Evolutionary conservation across 805 yeast genomes (phyloP).

Genomic region (Metschnikowia vanudenii): DNA sequence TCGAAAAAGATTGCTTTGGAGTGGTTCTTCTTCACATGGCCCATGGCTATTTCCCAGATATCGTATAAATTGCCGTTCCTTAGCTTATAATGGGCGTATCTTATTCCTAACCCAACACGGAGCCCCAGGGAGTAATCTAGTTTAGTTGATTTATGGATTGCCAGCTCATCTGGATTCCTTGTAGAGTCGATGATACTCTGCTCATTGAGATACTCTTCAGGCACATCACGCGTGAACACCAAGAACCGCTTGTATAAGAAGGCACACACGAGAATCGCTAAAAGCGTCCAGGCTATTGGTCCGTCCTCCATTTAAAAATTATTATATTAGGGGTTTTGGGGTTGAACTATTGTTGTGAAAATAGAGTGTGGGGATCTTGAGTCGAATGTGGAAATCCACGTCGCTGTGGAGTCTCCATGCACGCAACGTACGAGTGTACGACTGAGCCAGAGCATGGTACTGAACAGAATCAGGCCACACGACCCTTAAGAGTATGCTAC

Average conservation of each 20-base stretch:
- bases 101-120: constrained; percentile 64
- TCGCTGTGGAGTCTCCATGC: no score
- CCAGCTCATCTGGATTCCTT: constrained; percentile 66
- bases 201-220: constrained; percentile 52
- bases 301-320: constrained; percentile 10
- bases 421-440: no score
- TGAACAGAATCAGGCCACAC: no score
- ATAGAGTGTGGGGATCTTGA: no score
- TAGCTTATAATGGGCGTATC: constrained; percentile 57
- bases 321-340: neutral
- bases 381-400: no score
- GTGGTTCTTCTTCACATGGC: constrained; percentile 24
- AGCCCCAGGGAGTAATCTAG: constrained; percentile 71
- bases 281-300: constrained; percentile 19
- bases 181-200: constrained; percentile 69
- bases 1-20: constrained; percentile 21
- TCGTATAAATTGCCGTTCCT: constrained; percentile 78
- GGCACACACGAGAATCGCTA: constrained; percentile 13
- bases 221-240: constrained; percentile 51
- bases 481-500: no score
- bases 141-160: constrained; percentile 70
- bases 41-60: constrained; percentile 57
- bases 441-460: no score
- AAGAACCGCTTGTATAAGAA: constrained; percentile 24
- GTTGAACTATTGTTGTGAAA: no score